Percentiles rank a stretch among this genome's conserved stretches.
Evolutionary conservation across 1,284 basidiomycete species (phyloP).

Genomic region (Gymnopus androsaceus): DNA sequence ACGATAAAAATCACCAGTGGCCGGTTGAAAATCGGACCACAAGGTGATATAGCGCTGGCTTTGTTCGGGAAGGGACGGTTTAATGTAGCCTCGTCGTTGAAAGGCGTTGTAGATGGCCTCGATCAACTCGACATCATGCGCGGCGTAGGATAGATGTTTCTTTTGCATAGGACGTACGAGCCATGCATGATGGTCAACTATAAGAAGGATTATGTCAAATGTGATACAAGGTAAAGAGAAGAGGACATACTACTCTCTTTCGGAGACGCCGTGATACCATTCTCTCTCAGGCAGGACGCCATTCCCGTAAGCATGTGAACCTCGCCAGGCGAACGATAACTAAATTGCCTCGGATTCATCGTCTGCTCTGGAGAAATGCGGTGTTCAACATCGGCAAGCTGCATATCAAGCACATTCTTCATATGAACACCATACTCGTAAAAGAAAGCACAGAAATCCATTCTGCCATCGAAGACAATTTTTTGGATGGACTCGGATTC

Average conservation of each 20-base stretch:
- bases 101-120: not conserved
- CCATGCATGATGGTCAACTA: constrained; percentile 9
- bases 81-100: not conserved
- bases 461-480: constrained; percentile 14
- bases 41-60: not conserved
- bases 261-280: not conserved
- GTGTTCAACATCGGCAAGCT: constrained; percentile 11
- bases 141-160: constrained; percentile 3
- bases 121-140: constrained; percentile 8
- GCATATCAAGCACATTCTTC: constrained; percentile 9
- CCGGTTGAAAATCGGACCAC: not conserved
- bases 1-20: not conserved
- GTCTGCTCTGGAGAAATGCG: not conserved
- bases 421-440: not conserved
- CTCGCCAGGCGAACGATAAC: not conserved
- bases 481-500: constrained; percentile 28
- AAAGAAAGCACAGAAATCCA: constrained; percentile 12
- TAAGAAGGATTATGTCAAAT: not conserved
- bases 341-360: not conserved
- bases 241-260: not conserved
- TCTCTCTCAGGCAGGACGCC: not conserved
- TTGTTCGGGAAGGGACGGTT: not conserved
- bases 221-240: not conserved
- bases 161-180: not conserved
- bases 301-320: not conserved